Evolutionary conservation across 768 basidiomycete genomes (phyloP), one percentile per base, ranked within the genome.

Genomic region (Chalciporus piperatus): DNA sequence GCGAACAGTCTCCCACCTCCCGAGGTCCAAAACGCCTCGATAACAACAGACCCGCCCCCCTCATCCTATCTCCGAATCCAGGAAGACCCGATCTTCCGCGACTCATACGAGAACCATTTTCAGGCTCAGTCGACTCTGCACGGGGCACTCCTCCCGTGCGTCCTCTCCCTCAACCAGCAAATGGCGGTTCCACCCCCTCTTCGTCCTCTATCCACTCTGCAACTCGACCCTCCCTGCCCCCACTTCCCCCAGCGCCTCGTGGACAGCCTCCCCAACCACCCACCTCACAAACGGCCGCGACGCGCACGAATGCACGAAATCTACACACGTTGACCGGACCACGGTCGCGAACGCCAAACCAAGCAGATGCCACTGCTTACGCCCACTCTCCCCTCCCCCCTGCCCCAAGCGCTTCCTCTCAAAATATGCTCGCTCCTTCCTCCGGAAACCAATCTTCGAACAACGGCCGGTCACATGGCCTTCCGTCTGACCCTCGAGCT

Each of bases 31-130:
- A 82, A 55, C 76, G 82, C 20, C 73, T 82, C 23, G 81, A 87
- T 58, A 79, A 73, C 46, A 78, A 75, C 37, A 73, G 92, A 53
- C 93, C 92, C 4, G 87, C 92, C 0, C 92, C 93, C 0, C 73
- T 96, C n/a, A 82, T 87, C 57, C 75, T 96, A 10, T 76, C 80
- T 16, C 75, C 76, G 1, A 76, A 76, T 52, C 65, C 76, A 11
- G 73, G 73, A 4, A 74, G 83, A 37, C 71, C 74, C 14, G 85
- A 87, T 62, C 80, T 93, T 1, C 92, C 92, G 6, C 82, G 82
- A 17, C 74, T 92, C 50, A 78, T 88, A 38, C 80, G 84, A 45
- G 84, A 89, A 55, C 76, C 76, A 23, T 59, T 72, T 54, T 70
- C 70, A 16, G 77, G 72, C 54, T 70, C 70, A 14, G 77, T 80